Evolutionary conservation across 2,329 filamentous ascomycete genomes (phyloP).

Genomic region (Xylariaceae sp.): DNA sequence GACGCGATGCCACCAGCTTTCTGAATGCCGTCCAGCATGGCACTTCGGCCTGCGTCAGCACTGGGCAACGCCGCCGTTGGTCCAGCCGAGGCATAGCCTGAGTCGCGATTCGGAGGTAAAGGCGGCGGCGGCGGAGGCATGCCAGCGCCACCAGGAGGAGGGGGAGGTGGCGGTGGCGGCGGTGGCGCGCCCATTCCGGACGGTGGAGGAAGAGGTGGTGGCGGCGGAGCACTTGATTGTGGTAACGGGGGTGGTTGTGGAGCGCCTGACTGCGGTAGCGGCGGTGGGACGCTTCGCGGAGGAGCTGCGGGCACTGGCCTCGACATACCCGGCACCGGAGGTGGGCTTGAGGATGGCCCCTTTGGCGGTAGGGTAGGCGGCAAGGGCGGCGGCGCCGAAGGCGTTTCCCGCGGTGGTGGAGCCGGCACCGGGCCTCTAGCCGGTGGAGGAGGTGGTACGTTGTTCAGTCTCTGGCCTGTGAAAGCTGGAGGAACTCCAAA

Average conservation of each 20-base stretch:
- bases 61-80: conserved; percentile 42
- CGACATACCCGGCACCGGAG: conserved; percentile 41
- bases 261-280: conserved; percentile 23
- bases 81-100: conserved; percentile 51
- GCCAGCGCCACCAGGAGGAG: conserved; percentile 9
- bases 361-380: conserved; percentile 42
- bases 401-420: conserved; percentile 54
- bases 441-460: conserved; percentile 71
- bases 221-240: conserved; percentile 23
- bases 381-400: conserved; percentile 21
- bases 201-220: conserved; percentile 14
- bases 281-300: conserved; percentile 45
- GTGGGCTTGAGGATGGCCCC: conserved; percentile 28
- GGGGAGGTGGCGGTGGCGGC: conserved; percentile 16
- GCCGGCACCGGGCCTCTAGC: conserved; percentile 68
- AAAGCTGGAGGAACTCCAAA: conserved; percentile 82
- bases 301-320: conserved; percentile 53
- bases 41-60: conserved; percentile 48
- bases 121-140: conserved; percentile 33
- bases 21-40: conserved; percentile 68
- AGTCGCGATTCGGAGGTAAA: conserved; percentile 53
- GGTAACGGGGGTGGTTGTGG: conserved; percentile 27
- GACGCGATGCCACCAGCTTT: conserved; percentile 62
- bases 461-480: conserved; percentile 53
- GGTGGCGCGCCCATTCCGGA: conserved; percentile 8